Evolutionary conservation across 2,329 filamentous ascomycete species (phyloP), one percentile per base, ranked within the genome.

Genomic region (Stylonectria norvegica): DNA sequence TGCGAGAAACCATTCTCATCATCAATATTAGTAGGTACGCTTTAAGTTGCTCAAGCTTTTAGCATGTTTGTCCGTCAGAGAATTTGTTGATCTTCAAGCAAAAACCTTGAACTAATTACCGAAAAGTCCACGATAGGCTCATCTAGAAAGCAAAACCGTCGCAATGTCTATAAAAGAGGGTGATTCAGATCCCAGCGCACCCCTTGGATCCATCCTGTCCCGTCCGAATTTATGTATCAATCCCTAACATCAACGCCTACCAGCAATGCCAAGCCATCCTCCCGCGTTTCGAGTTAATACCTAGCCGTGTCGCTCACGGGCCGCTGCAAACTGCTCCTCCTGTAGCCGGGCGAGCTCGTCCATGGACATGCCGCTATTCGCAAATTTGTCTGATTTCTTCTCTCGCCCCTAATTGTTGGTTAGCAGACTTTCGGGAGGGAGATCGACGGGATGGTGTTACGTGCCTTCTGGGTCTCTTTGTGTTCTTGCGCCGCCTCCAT

Each of bases 361-460:
- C 61, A 95, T 83, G 0, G 86, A 86, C 70, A 97, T 77, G 38
- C 91, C 91, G 61, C 89, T 95, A 62, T 93, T 86, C 57, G 95
- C 91, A 59, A 97, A 89, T 70, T 97, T 97, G 66, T 90, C 95
- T 50, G 90, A 86, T 68, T 96, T 95, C 75, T 95, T 95, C 69
- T 98, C 93, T 34, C 91, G 86, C 20, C 86, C 88, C 89, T 95
- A 59, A 45, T 5, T 2, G 18, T 5, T 12, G 14, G 30, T 47
- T 78, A 57, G 84, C 78, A 65, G 85, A 79, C 28, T 12, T 11
- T 7, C 23, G 9, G 1, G n/a, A n/a, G n/a, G n/a, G n/a, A n/a
- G n/a, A n/a, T n/a, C n/a, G n/a, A n/a, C n/a, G n/a, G n/a, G n/a
- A 28, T 15, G 19, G 15, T 5, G 77, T 11, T 4, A 17, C 30